These are phyloP conservation scores for Trichoderma harzianum DNA, from an alignment of 2,329 filamentous ascomycete genomes.

Conservation along the genomic window DNA sequence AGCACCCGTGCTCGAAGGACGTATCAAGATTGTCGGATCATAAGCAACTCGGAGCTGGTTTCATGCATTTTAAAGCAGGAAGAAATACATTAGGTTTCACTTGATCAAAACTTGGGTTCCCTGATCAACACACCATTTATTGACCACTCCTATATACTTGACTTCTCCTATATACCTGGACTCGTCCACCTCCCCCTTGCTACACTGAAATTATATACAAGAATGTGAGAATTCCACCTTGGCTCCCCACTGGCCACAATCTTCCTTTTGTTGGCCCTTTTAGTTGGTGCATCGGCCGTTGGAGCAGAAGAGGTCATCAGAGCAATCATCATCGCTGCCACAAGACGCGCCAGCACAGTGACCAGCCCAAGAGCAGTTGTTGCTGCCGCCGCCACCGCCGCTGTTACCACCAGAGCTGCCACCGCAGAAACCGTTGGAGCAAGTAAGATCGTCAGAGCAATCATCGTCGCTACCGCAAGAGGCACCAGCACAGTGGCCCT, in stretches of 20 bases:
- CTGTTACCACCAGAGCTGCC: not conserved
- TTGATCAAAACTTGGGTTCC: not conserved
- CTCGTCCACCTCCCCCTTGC: not conserved
- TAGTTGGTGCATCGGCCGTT: constrained; percentile 11
- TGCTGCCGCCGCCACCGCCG: not conserved
- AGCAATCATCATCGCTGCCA: not conserved
- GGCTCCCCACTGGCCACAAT: not conserved
- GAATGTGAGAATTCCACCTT: not conserved
- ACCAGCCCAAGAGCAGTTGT: not conserved
- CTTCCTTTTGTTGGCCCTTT: not conserved
- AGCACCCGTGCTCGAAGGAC: constrained; percentile 71
- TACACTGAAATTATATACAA: not conserved
- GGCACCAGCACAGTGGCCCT: constrained; percentile 19
- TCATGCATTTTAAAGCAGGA: not conserved
- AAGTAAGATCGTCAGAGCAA: constrained; percentile 21
- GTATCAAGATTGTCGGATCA: constrained; percentile 54
- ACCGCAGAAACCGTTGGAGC: constrained; percentile 23
- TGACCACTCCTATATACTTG: not conserved
- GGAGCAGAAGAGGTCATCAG: not conserved
- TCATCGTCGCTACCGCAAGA: constrained; percentile 14
- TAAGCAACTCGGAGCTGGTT: not conserved
- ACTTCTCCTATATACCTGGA: not conserved
- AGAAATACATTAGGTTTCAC: not conserved
- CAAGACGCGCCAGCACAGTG: not conserved
- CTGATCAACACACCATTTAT: not conserved